A percentile compares a stretch with the other conserved stretches of the same genome.
phyloP scores from a whole-genome alignment of 495 filamentous ascomycete species.

The Parathielavia appendiculata region DNA sequence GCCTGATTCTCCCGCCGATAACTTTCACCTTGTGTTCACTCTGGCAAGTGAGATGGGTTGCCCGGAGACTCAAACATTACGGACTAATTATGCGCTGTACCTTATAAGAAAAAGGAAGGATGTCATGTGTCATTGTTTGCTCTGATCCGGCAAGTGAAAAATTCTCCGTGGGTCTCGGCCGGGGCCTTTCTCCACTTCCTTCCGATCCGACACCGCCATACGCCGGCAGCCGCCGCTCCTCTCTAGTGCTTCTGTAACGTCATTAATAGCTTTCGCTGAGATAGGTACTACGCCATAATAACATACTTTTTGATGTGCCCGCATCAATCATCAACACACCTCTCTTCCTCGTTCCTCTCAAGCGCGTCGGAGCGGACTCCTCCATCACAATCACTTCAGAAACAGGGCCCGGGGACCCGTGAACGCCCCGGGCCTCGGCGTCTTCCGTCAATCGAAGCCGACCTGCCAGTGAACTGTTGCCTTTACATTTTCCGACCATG shows the following conservation, averaged over 20 bases:
- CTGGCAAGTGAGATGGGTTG: too few species aligned
- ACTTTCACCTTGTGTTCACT: too few species aligned
- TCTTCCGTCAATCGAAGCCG: too few species aligned
- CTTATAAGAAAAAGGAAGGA: background rate
- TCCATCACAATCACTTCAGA: too few species aligned
- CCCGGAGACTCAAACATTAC: too few species aligned
- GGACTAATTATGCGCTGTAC: too few species aligned
- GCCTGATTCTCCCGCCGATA: too few species aligned
- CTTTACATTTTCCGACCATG: too few species aligned
- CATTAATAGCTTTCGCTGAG: background rate
- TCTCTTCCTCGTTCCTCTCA: background rate
- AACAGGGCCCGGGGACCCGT: too few species aligned
- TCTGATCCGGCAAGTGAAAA: background rate
- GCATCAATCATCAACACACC: background rate
- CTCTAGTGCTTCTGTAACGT: background rate
- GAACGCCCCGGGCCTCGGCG: too few species aligned
- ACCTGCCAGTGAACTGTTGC: too few species aligned
- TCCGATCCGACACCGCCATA: background rate
- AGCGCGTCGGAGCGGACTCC: background rate
- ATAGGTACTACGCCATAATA: too few species aligned
- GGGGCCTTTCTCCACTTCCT: background rate
- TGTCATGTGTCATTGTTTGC: background rate
- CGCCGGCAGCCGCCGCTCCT: background rate
- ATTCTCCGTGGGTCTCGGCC: background rate
- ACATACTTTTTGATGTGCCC: background rate